Base-by-base conservation (phyloP, 768 basidiomycete genomes). In the Tulasnella sp. region DNA sequence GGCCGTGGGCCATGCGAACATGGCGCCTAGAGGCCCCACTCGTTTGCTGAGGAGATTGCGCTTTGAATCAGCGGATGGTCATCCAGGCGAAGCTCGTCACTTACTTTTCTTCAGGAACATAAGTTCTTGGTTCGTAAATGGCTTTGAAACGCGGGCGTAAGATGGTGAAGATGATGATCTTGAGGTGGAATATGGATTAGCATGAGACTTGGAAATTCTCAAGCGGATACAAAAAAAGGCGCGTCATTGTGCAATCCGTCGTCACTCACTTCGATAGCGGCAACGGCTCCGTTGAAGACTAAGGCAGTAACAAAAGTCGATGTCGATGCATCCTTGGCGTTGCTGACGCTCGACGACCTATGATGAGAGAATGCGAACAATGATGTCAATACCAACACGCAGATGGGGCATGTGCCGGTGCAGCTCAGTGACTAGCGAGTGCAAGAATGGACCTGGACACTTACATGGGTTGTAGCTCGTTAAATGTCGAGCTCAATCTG, bases 91-190 rank as follows among this genome's bases (percentile, higher is more conserved):
- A 4, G 46, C 24, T 2, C 58, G 19, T 64, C 63, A 59, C 80
- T 69, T 66, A 78, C 73, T 68, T 66, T 57, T 74, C 72, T 4
- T 73, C 63, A 9, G 78, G 77, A 43, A 76, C 72, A 70, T 85
- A 87, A 5, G 90, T 86, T 57, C 92, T 76, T 0, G 92, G 93
- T 66, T 92, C 87, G 69, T 92, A 98, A 49, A 97, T 85, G 12
- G 83, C 76, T 63, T 84, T 87, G 77, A 98, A 96, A 67, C 81
- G 83, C 10, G 85, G 82, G 43, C 92, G 76, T 27, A 96, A 70
- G 62, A 94, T 60, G n/a, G 92, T 85, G 73, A 96, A 97, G 15
- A 78, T 77, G 3, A 67, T 75, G 53, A 97, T 69, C 71, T 93
- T 86, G 76, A 8, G 72, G 31, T 49, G 29, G 17, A 15, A 29